These are phyloP conservation scores for Hylodesmum podocarpum DNA, from an alignment of 306 rosid species.

Conservation along the genomic window DNA sequence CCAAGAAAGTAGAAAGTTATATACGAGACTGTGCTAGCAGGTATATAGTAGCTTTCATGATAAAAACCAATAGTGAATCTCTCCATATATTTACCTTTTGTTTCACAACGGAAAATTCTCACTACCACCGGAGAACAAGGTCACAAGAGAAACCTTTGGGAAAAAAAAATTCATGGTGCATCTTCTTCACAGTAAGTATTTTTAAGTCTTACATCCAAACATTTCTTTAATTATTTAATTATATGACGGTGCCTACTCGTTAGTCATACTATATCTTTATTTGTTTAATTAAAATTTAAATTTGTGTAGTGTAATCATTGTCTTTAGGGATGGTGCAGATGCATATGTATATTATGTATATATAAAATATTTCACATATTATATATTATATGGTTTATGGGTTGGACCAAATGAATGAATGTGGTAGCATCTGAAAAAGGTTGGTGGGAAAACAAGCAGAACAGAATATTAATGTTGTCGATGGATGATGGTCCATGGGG, in stretches of 20 bases:
- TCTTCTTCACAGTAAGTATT: background rate
- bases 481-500: constrained; percentile 27
- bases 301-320: constrained; percentile 19
- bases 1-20: background rate
- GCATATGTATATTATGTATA: background rate
- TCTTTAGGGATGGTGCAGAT: background rate
- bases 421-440: constrained; percentile 26
- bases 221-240: background rate
- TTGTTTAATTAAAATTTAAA: background rate
- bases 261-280: background rate
- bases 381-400: background rate
- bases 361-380: no score
- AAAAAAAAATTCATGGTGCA: background rate
- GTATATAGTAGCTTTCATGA: background rate
- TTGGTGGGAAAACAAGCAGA: background rate
- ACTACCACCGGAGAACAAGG: background rate
- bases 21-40: background rate
- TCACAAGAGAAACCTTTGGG: background rate
- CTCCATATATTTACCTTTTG: background rate
- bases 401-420: constrained; percentile 28
- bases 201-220: background rate
- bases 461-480: constrained; percentile 19
- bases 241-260: background rate
- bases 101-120: background rate
- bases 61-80: background rate